phyloP scores from a whole-genome alignment of 805 yeast genomes.

The Metschnikowia lunata region DNA sequence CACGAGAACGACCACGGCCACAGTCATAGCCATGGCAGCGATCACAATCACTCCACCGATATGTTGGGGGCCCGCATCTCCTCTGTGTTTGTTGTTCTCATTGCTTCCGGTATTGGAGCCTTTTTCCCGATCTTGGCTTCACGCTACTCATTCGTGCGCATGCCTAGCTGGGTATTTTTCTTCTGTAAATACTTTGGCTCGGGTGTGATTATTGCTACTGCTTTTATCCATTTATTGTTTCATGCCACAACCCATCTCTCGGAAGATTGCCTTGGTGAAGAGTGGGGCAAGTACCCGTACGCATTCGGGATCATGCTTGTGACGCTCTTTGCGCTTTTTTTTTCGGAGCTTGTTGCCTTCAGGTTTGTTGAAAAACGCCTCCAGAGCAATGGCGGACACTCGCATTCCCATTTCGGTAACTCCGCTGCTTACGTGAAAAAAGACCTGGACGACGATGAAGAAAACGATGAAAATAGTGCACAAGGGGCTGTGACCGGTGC shows the following conservation, averaged over 20 bases:
- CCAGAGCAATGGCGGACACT: conserved; percentile 29
- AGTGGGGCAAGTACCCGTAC: conserved; percentile 48
- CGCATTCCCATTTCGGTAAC: conserved; percentile 56
- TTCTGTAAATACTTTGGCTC: conserved; percentile 75
- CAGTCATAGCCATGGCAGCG: conserved; percentile 10
- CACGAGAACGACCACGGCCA: conserved; percentile 2
- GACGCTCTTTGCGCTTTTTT: conserved; percentile 47
- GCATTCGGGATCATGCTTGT: conserved; percentile 53
- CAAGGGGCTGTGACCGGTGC: neutral
- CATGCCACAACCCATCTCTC: conserved; percentile 62
- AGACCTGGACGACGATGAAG: conserved; percentile 1
- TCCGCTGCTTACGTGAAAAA: conserved; percentile 27
- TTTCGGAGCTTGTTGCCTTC: conserved; percentile 48
- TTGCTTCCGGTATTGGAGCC: conserved; percentile 51
- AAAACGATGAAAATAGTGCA: conserved; percentile 12
- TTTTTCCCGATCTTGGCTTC: conserved; percentile 62
- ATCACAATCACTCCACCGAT: conserved; percentile 47
- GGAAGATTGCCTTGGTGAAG: conserved; percentile 58
- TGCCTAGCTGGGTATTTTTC: conserved; percentile 65
- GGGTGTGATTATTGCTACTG: conserved; percentile 79
- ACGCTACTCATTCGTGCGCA: conserved; percentile 49
- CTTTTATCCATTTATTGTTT: conserved; percentile 67
- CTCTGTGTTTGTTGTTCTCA: conserved; percentile 56
- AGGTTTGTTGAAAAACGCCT: conserved; percentile 37
- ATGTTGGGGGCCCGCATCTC: conserved; percentile 51